Base-by-base conservation (phyloP, 2,329 filamentous ascomycete genomes). In the Hymenoscyphus linearis region DNA sequence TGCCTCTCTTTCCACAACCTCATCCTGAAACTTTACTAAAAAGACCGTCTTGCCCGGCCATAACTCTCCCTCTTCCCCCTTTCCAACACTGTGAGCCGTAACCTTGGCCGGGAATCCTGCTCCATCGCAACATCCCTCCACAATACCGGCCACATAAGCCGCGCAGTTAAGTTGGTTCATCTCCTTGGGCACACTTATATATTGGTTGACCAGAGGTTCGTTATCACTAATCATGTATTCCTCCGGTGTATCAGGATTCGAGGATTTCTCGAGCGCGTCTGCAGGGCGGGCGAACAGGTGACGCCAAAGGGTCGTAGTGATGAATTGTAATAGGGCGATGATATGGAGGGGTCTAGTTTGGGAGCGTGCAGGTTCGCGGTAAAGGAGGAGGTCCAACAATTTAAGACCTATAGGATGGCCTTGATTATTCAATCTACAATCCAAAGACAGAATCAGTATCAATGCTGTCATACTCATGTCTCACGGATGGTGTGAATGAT, bases 171-270 rank as follows among this genome's bases (percentile, higher is more conserved):
- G 82, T 82, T 95, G 90, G 76, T 85, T 92, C 90, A 99, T 96
- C 77, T 99, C 95, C 71, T 89, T 89, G 16, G 95, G 95, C 58
- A 98, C 89, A 70, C 87, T 91, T 72, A 99, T 89, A 78, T 95
- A 98, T 65, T 89, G 88, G 76, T 97, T 98, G 44, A 98, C 93
- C 57, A 98, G 82, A 25, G 95, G 95, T 74, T 98, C 95, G 77
- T 99, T 98, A 78, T 99, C 95, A 70, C 93, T 91, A 70, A 99
- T 95, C 93, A 99, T 98, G 80, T 98, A 99, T 79, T 98, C 93
- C 69, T 95, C 91, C 9, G 91, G 88, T 58, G 92, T 93, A 58
- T 87, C 85, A 9, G 90, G 87, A 70, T 90, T 88, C 59, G 86
- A 86, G 62, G 87, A 91, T 77, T 95, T 93, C 78, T 99, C 95